These are phyloP conservation scores for Epichloe typhina DNA, from an alignment of 2,329 filamentous ascomycete genomes.

Conservation along the genomic window DNA sequence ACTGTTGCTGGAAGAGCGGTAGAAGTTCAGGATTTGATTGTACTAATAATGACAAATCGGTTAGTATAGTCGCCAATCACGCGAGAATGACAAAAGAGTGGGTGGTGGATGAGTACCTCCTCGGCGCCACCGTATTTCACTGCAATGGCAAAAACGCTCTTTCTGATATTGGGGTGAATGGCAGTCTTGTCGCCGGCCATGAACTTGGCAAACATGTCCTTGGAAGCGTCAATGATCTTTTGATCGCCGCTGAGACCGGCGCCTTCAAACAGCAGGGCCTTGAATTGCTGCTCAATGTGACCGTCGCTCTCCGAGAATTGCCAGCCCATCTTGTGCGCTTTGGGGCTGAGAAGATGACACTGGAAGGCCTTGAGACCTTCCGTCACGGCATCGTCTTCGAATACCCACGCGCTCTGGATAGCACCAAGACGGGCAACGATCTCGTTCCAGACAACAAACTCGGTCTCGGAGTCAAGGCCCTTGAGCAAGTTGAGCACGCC, in stretches of 20 bases:
- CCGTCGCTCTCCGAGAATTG: constrained; percentile 71
- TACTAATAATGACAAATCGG: constrained; percentile 37
- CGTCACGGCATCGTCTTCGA: constrained; percentile 57
- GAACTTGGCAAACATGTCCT: constrained; percentile 85
- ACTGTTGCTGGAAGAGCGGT: constrained; percentile 52
- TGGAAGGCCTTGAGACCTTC: constrained; percentile 77
- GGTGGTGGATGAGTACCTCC: constrained; percentile 40
- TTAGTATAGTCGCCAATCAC: neutral
- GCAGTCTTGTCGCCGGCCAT: constrained; percentile 64
- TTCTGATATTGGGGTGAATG: constrained; percentile 83
- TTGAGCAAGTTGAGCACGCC: constrained; percentile 76
- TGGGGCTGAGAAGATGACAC: constrained; percentile 59
- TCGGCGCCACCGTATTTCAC: constrained; percentile 74
- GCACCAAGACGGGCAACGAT: constrained; percentile 65
- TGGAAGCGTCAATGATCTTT: constrained; percentile 62
- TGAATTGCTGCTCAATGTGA: constrained; percentile 89
- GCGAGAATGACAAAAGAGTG: neutral
- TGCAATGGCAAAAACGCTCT: constrained; percentile 73
- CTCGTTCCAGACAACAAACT: constrained; percentile 93
- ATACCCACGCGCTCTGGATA: constrained; percentile 74
- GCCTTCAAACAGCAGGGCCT: constrained; percentile 74
- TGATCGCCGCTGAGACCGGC: constrained; percentile 74
- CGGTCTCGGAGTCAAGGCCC: constrained; percentile 67
- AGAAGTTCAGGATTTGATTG: constrained; percentile 62
- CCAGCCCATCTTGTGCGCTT: constrained; percentile 83